Conservation (phyloP, 306 rosid species). For the Acacia acuminata region DNA sequence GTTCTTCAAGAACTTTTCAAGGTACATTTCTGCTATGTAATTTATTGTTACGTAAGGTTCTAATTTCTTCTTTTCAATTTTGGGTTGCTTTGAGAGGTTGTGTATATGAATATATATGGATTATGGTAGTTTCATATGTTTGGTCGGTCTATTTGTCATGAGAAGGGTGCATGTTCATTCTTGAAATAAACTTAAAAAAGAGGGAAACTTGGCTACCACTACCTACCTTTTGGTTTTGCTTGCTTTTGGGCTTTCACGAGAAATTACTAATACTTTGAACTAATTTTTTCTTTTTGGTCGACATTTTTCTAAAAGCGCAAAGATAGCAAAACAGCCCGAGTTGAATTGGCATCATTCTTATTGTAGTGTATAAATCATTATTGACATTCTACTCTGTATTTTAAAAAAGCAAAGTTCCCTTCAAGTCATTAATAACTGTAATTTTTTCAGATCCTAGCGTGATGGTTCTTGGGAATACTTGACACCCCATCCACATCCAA, state of each 20-base stretch:
- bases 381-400: not conserved
- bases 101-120: not conserved
- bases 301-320: not conserved
- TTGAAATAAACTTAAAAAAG: not conserved
- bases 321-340: not conserved
- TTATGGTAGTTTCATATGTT: not conserved
- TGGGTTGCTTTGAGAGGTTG: not conserved
- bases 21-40: not conserved
- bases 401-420: not conserved
- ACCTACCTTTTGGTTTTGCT: conserved; percentile 4
- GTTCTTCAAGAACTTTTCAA: not conserved
- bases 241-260: not conserved
- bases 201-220: not conserved
- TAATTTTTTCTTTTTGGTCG: not conserved
- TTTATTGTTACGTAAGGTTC: not conserved
- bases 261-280: not conserved
- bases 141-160: not conserved
- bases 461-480: no score
- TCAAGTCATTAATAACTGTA: not conserved
- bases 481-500: no score
- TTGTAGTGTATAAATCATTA: not conserved
- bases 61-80: not conserved
- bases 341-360: not conserved
- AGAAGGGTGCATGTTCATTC: not conserved
- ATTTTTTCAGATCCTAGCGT: no score